phyloP scores from a whole-genome alignment of 305 asterid genomes.

The Rubia tinctorum region DNA sequence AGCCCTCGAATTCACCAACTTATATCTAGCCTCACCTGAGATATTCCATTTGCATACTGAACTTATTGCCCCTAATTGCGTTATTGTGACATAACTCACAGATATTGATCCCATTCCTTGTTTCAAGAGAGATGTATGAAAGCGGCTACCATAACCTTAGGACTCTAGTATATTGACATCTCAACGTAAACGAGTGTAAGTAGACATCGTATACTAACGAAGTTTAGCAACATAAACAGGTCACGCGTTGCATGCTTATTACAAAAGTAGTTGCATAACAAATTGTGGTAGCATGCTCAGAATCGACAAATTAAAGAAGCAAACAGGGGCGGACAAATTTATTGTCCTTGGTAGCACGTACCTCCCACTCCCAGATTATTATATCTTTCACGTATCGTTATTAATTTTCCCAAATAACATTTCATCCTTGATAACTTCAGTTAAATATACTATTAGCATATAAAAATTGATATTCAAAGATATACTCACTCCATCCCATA shows the following conservation, averaged over 20 bases:
- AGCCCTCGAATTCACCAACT: background rate
- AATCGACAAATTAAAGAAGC: no score
- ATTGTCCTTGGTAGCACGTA: no score
- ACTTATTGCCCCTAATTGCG: background rate
- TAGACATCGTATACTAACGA: background rate
- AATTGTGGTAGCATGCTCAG: no score
- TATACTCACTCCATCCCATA: no score
- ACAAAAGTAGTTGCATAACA: no score
- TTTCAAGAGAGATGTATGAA: background rate
- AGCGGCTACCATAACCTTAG: background rate
- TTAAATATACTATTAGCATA: no score
- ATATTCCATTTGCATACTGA: background rate
- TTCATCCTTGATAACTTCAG: no score
- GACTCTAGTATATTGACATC: background rate
- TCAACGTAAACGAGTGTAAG: background rate
- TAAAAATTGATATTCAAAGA: no score
- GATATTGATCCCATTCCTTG: background rate
- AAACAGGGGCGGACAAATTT: no score
- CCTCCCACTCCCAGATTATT: no score
- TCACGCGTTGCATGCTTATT: background rate
- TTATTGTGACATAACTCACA: background rate
- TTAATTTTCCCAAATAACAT: no score
- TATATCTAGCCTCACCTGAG: background rate
- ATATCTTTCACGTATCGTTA: no score
- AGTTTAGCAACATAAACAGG: background rate